Percentiles rank a stretch among this genome's conserved stretches.
These are phyloP conservation scores for Cenchrus americanus DNA, from an alignment of 176 grass and related monocot species.

Conservation along the genomic window DNA sequence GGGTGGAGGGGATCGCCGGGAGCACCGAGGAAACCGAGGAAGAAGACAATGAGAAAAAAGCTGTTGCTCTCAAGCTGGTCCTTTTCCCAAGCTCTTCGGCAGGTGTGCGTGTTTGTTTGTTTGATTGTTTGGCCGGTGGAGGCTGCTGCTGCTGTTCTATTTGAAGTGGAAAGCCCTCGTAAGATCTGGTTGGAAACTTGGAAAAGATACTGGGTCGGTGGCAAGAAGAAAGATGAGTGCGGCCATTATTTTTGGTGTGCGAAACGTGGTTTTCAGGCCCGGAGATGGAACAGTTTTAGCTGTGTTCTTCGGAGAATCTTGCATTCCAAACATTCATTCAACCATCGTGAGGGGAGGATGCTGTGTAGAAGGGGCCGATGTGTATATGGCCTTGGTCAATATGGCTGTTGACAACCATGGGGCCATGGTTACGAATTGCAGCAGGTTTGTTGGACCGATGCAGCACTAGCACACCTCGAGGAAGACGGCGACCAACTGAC, in stretches of 20 bases:
- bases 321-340: background rate
- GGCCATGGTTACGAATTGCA: background rate
- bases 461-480: background rate
- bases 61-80: background rate
- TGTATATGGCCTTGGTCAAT: too few species aligned
- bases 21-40: slow-evolving; percentile 21
- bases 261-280: background rate
- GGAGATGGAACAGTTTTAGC: background rate
- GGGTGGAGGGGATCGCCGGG: slow-evolving; percentile 25
- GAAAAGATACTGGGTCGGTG: background rate
- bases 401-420: background rate
- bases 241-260: background rate
- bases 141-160: background rate
- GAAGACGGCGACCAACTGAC: background rate
- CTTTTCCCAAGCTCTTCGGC: slow-evolving; percentile 23
- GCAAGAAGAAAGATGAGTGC: background rate
- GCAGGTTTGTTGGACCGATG: background rate
- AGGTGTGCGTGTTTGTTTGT: background rate
- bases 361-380: background rate
- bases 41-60: background rate
- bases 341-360: background rate
- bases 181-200: too few species aligned
- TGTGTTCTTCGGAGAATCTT: background rate
- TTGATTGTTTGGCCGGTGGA: background rate
- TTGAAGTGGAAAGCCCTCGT: background rate